Percentiles rank a stretch among this genome's conserved stretches.
Evolutionary conservation across 129 eudicot genomes (phyloP).

Genomic region (Arctium lappa): DNA sequence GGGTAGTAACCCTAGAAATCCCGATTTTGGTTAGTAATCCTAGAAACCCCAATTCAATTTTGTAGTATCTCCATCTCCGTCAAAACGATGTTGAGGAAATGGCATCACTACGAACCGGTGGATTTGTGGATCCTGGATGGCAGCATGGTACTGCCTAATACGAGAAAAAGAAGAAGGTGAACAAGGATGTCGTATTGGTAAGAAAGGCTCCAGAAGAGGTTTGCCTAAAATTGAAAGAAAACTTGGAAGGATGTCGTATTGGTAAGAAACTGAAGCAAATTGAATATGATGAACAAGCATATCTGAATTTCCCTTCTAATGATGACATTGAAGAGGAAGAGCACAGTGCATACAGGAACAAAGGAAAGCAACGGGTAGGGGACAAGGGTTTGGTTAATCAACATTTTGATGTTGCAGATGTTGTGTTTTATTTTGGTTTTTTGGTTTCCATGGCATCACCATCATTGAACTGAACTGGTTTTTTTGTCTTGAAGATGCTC

Average conservation of each 20-base stretch:
- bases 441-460: too few relatives aligned
- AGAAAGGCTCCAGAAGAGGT: conserved; percentile 86
- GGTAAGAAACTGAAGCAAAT: conserved; percentile 62
- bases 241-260: conserved; percentile 74
- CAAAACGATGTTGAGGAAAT: conserved; percentile 33
- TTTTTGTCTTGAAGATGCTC: too few relatives aligned
- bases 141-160: conserved; percentile 94
- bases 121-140: conserved; percentile 95
- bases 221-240: conserved; percentile 72
- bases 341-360: conserved; percentile 38
- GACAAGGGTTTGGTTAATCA: conserved; percentile 59
- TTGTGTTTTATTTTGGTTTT: too few relatives aligned
- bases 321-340: conserved; percentile 66
- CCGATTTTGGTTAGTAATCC: too few relatives aligned
- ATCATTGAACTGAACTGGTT: too few relatives aligned
- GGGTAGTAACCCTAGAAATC: too few relatives aligned
- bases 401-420: too few relatives aligned
- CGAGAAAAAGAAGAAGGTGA: conserved; percentile 86
- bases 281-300: conserved; percentile 65
- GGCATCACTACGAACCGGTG: conserved; percentile 70
- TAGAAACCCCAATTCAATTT: too few relatives aligned
- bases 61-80: too few relatives aligned
- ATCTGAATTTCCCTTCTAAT: conserved; percentile 56
- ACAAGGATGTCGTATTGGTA: conserved; percentile 76
- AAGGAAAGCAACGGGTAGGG: conserved; percentile 56